These are phyloP conservation scores for Przewalskia tangutica DNA, from an alignment of 257 asterid genomes.

Conservation along the genomic window DNA sequence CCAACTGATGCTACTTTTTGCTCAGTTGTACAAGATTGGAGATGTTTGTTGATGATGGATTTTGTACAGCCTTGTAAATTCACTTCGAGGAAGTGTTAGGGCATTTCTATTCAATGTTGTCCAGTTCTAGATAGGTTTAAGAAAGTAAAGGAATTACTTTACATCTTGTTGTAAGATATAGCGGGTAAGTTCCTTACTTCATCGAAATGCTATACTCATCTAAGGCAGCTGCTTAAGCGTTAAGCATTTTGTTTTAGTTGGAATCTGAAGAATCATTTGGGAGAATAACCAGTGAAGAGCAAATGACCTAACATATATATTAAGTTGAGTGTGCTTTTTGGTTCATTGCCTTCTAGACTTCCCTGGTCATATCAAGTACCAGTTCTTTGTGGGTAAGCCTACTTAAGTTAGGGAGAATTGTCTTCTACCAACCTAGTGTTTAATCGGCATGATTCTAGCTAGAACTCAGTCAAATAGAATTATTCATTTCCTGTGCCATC, in stretches of 20 bases:
- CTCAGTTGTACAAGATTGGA: neutral
- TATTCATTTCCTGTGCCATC: neutral
- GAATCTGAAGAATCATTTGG: neutral
- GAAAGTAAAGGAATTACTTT: neutral
- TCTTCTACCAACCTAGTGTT: neutral
- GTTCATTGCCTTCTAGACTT: neutral
- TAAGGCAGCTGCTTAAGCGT: neutral
- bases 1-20: neutral
- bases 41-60: neutral
- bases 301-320: neutral
- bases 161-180: neutral
- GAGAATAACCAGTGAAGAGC: neutral
- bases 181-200: neutral
- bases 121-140: neutral
- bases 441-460: neutral
- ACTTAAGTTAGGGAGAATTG: neutral
- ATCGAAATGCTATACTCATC: neutral
- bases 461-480: neutral
- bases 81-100: neutral
- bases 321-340: neutral
- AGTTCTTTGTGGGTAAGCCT: neutral
- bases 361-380: neutral
- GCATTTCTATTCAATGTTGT: neutral
- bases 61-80: neutral
- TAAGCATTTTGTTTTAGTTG: neutral